Evolutionary conservation across 2,329 filamentous ascomycete genomes (phyloP).

Genomic region (Arthroderma uncinatum): DNA sequence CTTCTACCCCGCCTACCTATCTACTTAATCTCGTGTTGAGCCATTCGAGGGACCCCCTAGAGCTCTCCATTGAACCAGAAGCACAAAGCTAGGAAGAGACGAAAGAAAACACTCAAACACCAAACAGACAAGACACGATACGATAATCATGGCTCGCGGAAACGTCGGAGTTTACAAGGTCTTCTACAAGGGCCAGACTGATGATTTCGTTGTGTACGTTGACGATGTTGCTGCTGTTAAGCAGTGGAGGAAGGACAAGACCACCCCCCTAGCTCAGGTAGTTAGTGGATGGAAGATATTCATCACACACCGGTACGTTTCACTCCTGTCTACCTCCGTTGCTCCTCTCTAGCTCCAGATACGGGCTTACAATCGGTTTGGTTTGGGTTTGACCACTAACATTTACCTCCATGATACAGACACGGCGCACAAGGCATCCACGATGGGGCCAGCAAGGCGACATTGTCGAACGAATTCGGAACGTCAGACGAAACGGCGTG

Average conservation of each 20-base stretch:
- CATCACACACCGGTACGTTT: slow-evolving; percentile 70
- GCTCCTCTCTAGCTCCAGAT: background rate
- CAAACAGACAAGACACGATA: background rate
- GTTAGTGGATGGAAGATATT: slow-evolving; percentile 84
- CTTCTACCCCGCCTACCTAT: background rate
- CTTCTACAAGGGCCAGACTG: slow-evolving; percentile 66
- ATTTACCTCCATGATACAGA: slow-evolving; percentile 36
- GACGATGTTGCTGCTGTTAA: slow-evolving; percentile 53
- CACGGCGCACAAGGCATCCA: slow-evolving; percentile 75
- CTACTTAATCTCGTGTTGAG: background rate
- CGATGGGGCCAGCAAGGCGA: slow-evolving; percentile 62
- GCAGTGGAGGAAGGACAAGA: slow-evolving; percentile 74
- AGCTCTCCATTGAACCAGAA: background rate
- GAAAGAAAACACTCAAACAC: background rate
- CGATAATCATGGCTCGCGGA: slow-evolving; percentile 54
- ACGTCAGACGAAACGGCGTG: slow-evolving; percentile 68
- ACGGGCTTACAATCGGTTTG: background rate
- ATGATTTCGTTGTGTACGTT: slow-evolving; percentile 59
- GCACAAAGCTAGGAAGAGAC: background rate
- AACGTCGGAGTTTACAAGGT: slow-evolving; percentile 63
- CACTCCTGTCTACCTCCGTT: slow-evolving; percentile 8
- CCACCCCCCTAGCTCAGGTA: slow-evolving; percentile 70
- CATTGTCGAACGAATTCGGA: slow-evolving; percentile 78
- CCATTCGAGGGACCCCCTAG: background rate
- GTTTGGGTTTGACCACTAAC: slow-evolving; percentile 6